phyloP scores from a whole-genome alignment of 1,284 basidiomycete species.

The Trichosporon sp. region DNA sequence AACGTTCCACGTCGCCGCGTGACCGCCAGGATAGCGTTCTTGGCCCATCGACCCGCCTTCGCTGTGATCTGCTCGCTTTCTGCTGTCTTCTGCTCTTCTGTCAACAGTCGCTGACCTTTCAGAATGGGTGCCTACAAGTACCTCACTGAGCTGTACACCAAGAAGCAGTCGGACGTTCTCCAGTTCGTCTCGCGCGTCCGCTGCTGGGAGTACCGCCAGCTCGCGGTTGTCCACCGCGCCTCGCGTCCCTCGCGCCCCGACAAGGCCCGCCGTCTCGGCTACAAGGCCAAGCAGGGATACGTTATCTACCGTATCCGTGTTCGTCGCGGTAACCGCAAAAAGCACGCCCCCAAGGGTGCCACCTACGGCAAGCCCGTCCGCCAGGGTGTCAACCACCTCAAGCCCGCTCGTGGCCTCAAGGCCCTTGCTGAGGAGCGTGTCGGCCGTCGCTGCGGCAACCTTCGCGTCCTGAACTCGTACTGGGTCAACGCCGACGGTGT shows the following conservation, averaged over 20 bases:
- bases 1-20: too few relatives aligned
- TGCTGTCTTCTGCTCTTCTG: background rate
- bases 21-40: too few relatives aligned
- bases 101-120: background rate
- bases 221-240: constrained; percentile 97
- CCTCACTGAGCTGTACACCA: constrained; percentile 73
- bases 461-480: constrained; percentile 96
- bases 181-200: constrained; percentile 97
- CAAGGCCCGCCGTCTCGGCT: constrained; percentile 97
- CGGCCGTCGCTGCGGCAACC: constrained; percentile 89
- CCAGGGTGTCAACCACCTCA: constrained; percentile 99
- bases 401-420: constrained; percentile 90
- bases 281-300: constrained; percentile 99
- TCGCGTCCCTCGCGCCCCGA: constrained; percentile 97
- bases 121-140: constrained; percentile 80
- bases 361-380: constrained; percentile 99
- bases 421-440: constrained; percentile 97
- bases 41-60: too few relatives aligned
- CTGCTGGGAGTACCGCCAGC: constrained; percentile 99
- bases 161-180: constrained; percentile 67
- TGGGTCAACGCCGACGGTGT: constrained; percentile 99
- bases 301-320: constrained; percentile 97
- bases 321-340: constrained; percentile 98
- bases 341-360: constrained; percentile 95
- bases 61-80: background rate